phyloP scores from a whole-genome alignment of 306 rosid species.

The Hippophae tibetana region DNA sequence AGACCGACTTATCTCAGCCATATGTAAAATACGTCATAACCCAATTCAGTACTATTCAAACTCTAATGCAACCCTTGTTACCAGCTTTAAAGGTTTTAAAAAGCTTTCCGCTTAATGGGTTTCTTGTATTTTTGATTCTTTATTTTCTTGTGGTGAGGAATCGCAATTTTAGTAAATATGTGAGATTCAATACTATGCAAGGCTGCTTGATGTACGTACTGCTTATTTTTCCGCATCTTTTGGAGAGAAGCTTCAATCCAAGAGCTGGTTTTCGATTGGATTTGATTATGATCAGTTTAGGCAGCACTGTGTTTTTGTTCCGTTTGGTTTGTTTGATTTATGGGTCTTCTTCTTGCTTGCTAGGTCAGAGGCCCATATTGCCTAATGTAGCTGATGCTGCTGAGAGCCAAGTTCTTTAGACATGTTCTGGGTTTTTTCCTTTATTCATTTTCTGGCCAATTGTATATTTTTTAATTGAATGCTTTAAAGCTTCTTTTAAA shows the following conservation, averaged over 20 bases:
- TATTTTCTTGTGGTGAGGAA: conserved; percentile 91
- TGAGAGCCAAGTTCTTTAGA: conserved; percentile 83
- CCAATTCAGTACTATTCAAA: conserved; percentile 64
- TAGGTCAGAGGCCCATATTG: conserved; percentile 74
- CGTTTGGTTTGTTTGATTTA: conserved; percentile 67
- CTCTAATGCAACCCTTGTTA: conserved; percentile 52
- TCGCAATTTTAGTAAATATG: conserved; percentile 72
- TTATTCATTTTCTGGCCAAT: conserved; percentile 8
- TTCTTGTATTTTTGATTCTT: conserved; percentile 67
- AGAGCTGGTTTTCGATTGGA: conserved; percentile 73
- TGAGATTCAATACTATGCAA: conserved; percentile 95
- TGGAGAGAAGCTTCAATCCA: conserved; percentile 81
- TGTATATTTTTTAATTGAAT: neutral
- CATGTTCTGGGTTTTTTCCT: conserved; percentile 4
- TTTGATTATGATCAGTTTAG: conserved; percentile 78
- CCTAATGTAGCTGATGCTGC: conserved; percentile 99
- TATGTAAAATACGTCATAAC: conserved; percentile 76
- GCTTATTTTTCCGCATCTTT: conserved; percentile 70
- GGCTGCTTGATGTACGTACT: conserved; percentile 37
- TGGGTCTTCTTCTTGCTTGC: conserved; percentile 76
- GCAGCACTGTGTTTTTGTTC: conserved; percentile 77
- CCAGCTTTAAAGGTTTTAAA: conserved; percentile 84
- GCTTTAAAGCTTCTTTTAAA: too few relatives aligned
- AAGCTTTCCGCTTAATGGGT: conserved; percentile 86
- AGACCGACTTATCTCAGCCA: conserved; percentile 77